Evolutionary conservation across 2,329 filamentous ascomycete genomes (phyloP).

Genomic region (Colletotrichum tofieldiae): DNA sequence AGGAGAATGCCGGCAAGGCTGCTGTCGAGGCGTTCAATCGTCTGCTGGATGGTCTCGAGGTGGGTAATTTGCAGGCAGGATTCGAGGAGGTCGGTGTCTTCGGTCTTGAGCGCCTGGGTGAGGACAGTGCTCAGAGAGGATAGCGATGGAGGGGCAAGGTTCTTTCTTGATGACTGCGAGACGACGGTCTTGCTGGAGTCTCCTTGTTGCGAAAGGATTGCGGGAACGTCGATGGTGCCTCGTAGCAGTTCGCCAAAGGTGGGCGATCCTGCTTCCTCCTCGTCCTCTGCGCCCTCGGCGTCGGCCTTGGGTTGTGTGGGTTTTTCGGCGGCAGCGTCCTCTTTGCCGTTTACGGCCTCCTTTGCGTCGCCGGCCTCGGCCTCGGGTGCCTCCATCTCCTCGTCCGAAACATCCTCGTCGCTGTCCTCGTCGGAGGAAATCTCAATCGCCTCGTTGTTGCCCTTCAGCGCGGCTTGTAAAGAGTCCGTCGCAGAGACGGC

Average conservation of each 20-base stretch:
- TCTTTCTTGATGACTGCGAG: constrained; percentile 61
- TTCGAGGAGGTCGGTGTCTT: constrained; percentile 91
- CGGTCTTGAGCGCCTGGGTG: constrained; percentile 91
- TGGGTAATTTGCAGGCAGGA: constrained; percentile 90
- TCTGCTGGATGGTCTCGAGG: constrained; percentile 83
- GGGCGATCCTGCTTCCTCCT: constrained; percentile 66
- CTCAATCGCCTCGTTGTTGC: constrained; percentile 63
- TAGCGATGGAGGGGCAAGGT: constrained; percentile 76
- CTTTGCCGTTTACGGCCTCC: constrained; percentile 47
- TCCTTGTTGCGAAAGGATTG: constrained; percentile 65
- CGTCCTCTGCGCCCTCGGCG: constrained; percentile 56
- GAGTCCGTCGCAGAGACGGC: constrained; percentile 64
- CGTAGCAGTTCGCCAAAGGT: constrained; percentile 91
- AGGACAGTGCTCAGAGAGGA: constrained; percentile 94
- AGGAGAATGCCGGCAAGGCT: constrained; percentile 85
- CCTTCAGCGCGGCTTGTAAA: constrained; percentile 53
- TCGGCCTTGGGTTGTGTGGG: constrained; percentile 49
- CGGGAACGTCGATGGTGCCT: constrained; percentile 82
- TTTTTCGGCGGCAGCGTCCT: constrained; percentile 37
- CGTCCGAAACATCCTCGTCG: constrained; percentile 64
- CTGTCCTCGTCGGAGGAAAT: constrained; percentile 71
- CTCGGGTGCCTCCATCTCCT: constrained; percentile 51
- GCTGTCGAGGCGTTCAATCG: constrained; percentile 92
- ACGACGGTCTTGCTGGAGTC: constrained; percentile 50
- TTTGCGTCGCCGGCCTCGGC: constrained; percentile 42